Conservation (phyloP, 2,329 filamentous ascomycete genomes). For the Aspergillus spinulosporus region DNA sequence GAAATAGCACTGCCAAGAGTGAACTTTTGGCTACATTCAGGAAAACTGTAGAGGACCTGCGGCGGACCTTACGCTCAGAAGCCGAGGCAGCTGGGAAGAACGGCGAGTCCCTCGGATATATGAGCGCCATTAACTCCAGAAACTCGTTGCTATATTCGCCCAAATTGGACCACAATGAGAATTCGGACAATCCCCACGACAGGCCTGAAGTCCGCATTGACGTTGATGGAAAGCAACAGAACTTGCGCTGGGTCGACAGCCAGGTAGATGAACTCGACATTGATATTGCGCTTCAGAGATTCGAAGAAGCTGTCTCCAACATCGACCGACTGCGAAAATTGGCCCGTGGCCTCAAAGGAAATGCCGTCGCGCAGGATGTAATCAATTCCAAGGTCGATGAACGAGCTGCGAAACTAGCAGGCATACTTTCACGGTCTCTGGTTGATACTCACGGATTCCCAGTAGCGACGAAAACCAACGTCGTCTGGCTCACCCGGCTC, state of each 20-base stretch:
- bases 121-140: conserved; percentile 50
- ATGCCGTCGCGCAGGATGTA: conserved; percentile 83
- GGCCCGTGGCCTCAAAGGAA: conserved; percentile 77
- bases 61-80: conserved; percentile 80
- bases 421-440: conserved; percentile 73
- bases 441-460: conserved; percentile 75
- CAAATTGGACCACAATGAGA: conserved; percentile 77
- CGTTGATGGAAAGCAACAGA: conserved; percentile 94
- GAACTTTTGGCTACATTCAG: conserved; percentile 83
- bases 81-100: conserved; percentile 83
- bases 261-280: conserved; percentile 97
- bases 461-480: conserved; percentile 74
- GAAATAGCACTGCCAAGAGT: conserved; percentile 74
- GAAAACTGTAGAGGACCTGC: conserved; percentile 87
- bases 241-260: conserved; percentile 89
- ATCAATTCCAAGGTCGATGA: conserved; percentile 90
- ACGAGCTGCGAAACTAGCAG: conserved; percentile 73
- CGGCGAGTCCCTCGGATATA: conserved; percentile 81
- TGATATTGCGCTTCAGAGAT: conserved; percentile 85
- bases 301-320: conserved; percentile 77
- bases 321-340: conserved; percentile 84
- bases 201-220: conserved; percentile 76
- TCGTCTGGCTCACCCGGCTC: conserved; percentile 79
- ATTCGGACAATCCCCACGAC: conserved; percentile 74
- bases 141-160: conserved; percentile 67